These are phyloP conservation scores for Phytophthora constricta DNA, from an alignment of 352 stramenopile genomes.

Conservation along the genomic window DNA sequence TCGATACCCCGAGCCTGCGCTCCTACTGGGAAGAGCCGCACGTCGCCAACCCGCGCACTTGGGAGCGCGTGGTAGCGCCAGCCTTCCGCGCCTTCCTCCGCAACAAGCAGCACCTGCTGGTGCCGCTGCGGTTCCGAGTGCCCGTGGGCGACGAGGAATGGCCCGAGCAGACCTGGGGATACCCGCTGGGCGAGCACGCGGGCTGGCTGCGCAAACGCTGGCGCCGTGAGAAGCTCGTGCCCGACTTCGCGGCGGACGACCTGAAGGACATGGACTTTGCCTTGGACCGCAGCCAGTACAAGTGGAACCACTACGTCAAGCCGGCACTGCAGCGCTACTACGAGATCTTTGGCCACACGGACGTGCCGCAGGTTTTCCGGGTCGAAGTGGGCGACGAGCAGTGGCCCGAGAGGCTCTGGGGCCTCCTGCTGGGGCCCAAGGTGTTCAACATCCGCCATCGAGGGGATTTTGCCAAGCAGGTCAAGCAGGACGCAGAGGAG, in stretches of 20 bases:
- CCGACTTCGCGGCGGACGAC: background rate
- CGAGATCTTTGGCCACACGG: constrained; percentile 29
- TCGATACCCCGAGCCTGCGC: no score
- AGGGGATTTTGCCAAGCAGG: constrained; percentile 29
- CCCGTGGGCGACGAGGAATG: constrained; percentile 20
- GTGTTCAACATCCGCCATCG: constrained; percentile 41
- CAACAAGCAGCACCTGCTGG: no score
- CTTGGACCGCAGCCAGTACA: constrained; percentile 26
- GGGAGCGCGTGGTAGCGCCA: no score
- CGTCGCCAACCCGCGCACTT: no score
- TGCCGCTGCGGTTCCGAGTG: constrained; percentile 36
- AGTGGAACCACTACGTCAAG: constrained; percentile 32
- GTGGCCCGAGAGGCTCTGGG: constrained; percentile 27
- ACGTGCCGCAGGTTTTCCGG: constrained; percentile 31
- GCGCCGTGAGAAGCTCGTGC: constrained; percentile 19
- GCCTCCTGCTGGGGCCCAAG: constrained; percentile 35
- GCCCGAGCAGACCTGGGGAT: constrained; percentile 31
- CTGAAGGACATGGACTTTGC: constrained; percentile 32
- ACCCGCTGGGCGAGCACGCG: constrained; percentile 30
- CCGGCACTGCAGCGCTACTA: constrained; percentile 33
- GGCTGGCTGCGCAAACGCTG: constrained; percentile 1
- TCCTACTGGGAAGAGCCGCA: no score
- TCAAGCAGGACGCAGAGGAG: constrained; percentile 27
- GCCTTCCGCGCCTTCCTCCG: no score
- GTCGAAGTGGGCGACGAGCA: constrained; percentile 18